Evolutionary conservation across 345 rosid genomes (phyloP).

Genomic region (Pugionium cornutum): DNA sequence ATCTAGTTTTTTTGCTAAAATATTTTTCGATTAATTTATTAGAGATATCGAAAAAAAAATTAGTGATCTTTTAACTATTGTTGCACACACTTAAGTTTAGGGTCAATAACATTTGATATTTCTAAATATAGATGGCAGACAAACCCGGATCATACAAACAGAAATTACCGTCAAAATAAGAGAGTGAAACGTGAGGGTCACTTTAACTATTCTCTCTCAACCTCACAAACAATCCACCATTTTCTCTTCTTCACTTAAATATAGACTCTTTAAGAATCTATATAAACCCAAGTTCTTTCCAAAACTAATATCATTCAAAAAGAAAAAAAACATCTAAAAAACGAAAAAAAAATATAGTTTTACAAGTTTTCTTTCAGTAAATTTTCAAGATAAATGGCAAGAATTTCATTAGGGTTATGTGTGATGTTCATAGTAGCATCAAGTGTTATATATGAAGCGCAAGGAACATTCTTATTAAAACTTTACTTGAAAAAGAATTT

Average conservation of each 20-base stretch:
- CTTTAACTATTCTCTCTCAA: slow-evolving; percentile 20
- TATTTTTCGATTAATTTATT: too few species aligned
- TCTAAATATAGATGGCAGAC: slow-evolving; percentile 28
- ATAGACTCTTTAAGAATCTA: slow-evolving; percentile 23
- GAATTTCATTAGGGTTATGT: slow-evolving; percentile 27
- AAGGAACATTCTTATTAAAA: slow-evolving; percentile 29
- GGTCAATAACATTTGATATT: background rate
- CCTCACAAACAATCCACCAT: slow-evolving; percentile 28
- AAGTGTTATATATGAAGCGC: slow-evolving; percentile 37
- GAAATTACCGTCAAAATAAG: slow-evolving; percentile 11
- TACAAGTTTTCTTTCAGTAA: background rate
- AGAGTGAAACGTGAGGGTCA: slow-evolving; percentile 10
- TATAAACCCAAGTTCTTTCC: slow-evolving; percentile 15
- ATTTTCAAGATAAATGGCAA: slow-evolving; percentile 27
- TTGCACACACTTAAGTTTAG: background rate
- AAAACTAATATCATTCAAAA: slow-evolving; percentile 12
- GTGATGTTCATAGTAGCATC: slow-evolving; percentile 32
- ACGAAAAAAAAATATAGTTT: background rate
- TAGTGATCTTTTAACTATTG: too few species aligned
- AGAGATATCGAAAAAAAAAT: too few species aligned
- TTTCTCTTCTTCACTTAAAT: slow-evolving; percentile 19
- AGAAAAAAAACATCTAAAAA: background rate
- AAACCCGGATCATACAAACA: slow-evolving; percentile 9
- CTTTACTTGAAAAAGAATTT: slow-evolving; percentile 4
- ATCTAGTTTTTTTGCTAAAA: too few species aligned